Evolutionary conservation across 2,329 filamentous ascomycete species (phyloP).

Genomic region (Fusarium sp.): DNA sequence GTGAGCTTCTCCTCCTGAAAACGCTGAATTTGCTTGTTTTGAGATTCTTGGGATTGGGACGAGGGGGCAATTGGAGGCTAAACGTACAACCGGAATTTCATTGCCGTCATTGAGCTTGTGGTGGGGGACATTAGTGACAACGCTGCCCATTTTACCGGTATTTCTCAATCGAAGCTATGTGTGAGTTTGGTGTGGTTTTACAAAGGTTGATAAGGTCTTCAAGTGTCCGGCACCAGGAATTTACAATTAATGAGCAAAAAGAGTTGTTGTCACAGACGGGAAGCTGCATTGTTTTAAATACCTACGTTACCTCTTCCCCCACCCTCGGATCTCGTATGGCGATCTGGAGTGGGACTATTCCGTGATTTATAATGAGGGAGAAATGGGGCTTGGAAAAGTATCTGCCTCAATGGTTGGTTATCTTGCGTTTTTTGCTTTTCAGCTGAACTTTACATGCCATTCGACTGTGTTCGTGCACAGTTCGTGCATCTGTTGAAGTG

Average conservation of each 20-base stretch:
- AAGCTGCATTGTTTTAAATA: slow-evolving; percentile 18
- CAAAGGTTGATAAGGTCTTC: background rate
- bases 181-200: background rate
- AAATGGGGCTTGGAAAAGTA: slow-evolving; percentile 5
- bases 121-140: slow-evolving; percentile 61
- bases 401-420: background rate
- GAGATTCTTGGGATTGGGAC: background rate
- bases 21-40: background rate
- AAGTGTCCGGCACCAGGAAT: background rate
- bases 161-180: background rate
- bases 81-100: slow-evolving; percentile 76
- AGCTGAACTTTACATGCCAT: slow-evolving; percentile 2
- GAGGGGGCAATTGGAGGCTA: background rate
- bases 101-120: slow-evolving; percentile 82
- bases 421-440: background rate
- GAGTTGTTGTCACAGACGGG: background rate
- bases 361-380: slow-evolving; percentile 32
- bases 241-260: slow-evolving; percentile 13
- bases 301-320: slow-evolving; percentile 10
- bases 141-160: slow-evolving; percentile 29
- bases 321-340: slow-evolving; percentile 20
- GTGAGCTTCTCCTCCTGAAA: slow-evolving; percentile 9
- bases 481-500: background rate
- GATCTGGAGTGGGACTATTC: slow-evolving; percentile 37
- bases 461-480: background rate